Conservation (phyloP, 305 asterid species). For the Andrographis paniculata region DNA sequence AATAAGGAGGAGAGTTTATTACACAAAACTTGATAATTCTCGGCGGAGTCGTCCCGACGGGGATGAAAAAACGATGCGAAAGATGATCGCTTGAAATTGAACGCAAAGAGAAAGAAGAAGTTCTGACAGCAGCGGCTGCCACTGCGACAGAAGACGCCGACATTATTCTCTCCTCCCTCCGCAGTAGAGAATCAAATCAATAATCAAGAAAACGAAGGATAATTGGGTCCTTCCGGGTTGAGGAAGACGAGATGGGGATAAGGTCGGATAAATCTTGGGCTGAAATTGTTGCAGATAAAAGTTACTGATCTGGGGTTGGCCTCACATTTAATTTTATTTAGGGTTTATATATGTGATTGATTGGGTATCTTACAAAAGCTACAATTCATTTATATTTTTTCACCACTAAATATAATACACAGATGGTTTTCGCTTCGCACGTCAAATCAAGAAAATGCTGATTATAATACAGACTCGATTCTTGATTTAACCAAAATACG, state of each 20-base stretch:
- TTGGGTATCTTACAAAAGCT: too few relatives aligned
- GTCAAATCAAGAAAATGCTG: too few relatives aligned
- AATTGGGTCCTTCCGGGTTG: constrained; percentile 10
- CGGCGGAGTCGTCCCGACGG: constrained; percentile 26
- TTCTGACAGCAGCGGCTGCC: constrained; percentile 35
- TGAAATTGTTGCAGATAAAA: too few relatives aligned
- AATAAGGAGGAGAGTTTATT: constrained; percentile 16
- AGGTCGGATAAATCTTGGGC: constrained; percentile 15
- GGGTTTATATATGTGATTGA: too few relatives aligned
- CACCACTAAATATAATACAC: too few relatives aligned
- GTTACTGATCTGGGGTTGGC: too few relatives aligned
- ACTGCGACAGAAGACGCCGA: constrained; percentile 44
- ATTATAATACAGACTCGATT: too few relatives aligned
- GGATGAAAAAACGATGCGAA: constrained; percentile 27
- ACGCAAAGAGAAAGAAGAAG: constrained; percentile 27
- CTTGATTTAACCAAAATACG: too few relatives aligned
- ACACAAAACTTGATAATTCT: constrained; percentile 20
- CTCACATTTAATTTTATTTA: too few relatives aligned
- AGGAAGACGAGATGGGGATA: constrained; percentile 22
- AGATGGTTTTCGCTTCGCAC: too few relatives aligned
- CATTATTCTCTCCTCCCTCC: constrained; percentile 19
- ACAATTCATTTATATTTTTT: too few relatives aligned
- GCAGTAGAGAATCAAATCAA: background rate
- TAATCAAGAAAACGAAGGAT: background rate
- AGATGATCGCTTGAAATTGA: constrained; percentile 30